Evolutionary conservation across 2,329 filamentous ascomycete genomes (phyloP).

Genomic region (Aspergillus novofumigatus): DNA sequence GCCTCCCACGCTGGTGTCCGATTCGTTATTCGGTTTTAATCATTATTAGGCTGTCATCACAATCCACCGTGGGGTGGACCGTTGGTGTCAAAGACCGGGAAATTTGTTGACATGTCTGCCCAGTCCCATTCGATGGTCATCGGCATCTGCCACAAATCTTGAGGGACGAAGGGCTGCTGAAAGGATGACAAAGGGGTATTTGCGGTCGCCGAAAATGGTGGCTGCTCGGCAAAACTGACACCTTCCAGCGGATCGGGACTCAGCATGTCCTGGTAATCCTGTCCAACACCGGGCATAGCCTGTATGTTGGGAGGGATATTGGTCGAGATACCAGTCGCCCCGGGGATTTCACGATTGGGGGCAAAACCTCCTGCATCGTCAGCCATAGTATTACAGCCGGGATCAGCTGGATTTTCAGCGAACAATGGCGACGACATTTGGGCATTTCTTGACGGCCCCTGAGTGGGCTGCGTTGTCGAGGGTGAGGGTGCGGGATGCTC

Average conservation of each 20-base stretch:
- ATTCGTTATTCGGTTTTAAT: constrained; percentile 11
- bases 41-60: constrained; percentile 17
- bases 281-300: constrained; percentile 27
- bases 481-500: constrained; percentile 12
- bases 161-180: constrained; percentile 83
- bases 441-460: constrained; percentile 14
- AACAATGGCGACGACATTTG: constrained; percentile 26
- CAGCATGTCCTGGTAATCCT: constrained; percentile 37
- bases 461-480: constrained; percentile 22
- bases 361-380: constrained; percentile 20
- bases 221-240: constrained; percentile 29
- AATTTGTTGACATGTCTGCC: constrained; percentile 46
- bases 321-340: constrained; percentile 17
- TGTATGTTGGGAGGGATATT: constrained; percentile 24
- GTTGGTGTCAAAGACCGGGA: constrained; percentile 31
- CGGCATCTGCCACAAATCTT: constrained; percentile 91
- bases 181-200: constrained; percentile 48
- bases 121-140: constrained; percentile 94
- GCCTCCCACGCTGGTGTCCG: not conserved
- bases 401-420: constrained; percentile 15
- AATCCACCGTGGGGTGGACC: constrained; percentile 21
- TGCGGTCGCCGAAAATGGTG: constrained; percentile 24
- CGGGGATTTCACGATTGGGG: constrained; percentile 20
- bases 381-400: constrained; percentile 11
- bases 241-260: constrained; percentile 31